Percentiles rank a stretch among this genome's conserved stretches.
phyloP scores from a whole-genome alignment of 495 filamentous ascomycete species.

The Cetradonia linearis region DNA sequence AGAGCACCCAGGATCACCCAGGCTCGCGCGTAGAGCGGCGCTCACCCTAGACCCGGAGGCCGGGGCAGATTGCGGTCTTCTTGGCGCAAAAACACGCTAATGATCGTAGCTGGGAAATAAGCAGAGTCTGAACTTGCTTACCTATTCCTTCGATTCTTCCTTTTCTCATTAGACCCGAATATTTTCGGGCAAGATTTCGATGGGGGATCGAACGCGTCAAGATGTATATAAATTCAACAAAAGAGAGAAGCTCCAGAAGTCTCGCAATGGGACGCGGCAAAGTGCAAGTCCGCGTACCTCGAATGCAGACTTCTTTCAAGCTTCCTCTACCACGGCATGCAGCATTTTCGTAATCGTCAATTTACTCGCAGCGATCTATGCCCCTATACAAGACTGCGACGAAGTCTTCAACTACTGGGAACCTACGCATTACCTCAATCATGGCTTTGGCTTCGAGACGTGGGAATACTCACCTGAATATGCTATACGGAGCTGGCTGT shows the following conservation, averaged over 20 bases:
- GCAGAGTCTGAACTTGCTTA: neutral
- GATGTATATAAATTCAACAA: neutral
- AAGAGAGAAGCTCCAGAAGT: neutral
- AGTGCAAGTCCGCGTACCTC: neutral
- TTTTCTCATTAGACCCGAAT: neutral
- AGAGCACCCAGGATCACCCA: too few relatives aligned
- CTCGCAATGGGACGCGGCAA: too few relatives aligned
- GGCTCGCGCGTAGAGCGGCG: too few relatives aligned
- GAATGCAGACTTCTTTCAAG: conserved; percentile 23
- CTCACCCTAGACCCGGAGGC: too few relatives aligned
- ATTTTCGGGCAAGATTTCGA: neutral
- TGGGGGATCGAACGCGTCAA: neutral
- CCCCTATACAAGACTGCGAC: conserved; percentile 96
- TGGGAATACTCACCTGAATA: conserved; percentile 98
- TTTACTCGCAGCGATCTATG: conserved; percentile 63
- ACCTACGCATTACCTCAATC: conserved; percentile 84
- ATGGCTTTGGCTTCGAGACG: conserved; percentile 90
- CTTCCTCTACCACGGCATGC: conserved; percentile 45
- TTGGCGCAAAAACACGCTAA: conserved; percentile 6
- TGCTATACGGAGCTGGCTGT: conserved; percentile 93
- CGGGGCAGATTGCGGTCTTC: too few relatives aligned
- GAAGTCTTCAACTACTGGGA: conserved; percentile 99
- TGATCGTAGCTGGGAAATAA: neutral
- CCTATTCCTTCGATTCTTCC: too few relatives aligned
- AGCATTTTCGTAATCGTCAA: conserved; percentile 64